A percentile compares a stretch with the other conserved stretches of the same genome.
phyloP scores from a whole-genome alignment of 2,329 filamentous ascomycete species.

The Colletotrichum echinochloae region DNA sequence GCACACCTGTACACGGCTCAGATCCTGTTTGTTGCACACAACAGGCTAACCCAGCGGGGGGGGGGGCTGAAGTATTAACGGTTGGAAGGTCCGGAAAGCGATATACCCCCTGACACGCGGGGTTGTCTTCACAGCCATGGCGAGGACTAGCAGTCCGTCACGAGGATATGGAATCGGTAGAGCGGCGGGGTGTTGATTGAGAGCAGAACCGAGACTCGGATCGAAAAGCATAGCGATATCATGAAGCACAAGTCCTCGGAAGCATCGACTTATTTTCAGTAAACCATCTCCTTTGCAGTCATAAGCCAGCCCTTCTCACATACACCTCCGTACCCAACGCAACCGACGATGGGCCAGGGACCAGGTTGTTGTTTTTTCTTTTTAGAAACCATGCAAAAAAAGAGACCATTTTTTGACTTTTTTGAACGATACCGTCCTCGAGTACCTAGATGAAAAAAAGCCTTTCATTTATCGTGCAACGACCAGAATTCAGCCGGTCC shows the following conservation, averaged over 20 bases:
- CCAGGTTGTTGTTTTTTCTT: background rate
- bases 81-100: background rate
- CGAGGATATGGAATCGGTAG: background rate
- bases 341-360: background rate
- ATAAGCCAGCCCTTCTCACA: background rate
- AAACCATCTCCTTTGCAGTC: background rate
- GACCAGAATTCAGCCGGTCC: slow-evolving; percentile 41
- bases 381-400: slow-evolving; percentile 39
- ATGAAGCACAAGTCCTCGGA: background rate
- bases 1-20: background rate
- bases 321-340: background rate
- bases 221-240: background rate
- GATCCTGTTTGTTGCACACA: background rate
- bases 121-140: background rate
- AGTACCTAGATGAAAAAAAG: slow-evolving; percentile 42
- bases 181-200: background rate
- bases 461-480: slow-evolving; percentile 42
- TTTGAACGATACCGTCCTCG: slow-evolving; percentile 41
- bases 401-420: slow-evolving; percentile 41
- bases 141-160: background rate
- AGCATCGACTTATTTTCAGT: background rate
- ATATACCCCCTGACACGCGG: background rate
- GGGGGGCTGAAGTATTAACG: background rate
- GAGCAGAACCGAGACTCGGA: background rate
- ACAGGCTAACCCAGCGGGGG: background rate